A percentile compares a stretch with the other conserved stretches of the same genome.
phyloP scores from a whole-genome alignment of 305 asterid genomes.

The Fraxinus baroniana region DNA sequence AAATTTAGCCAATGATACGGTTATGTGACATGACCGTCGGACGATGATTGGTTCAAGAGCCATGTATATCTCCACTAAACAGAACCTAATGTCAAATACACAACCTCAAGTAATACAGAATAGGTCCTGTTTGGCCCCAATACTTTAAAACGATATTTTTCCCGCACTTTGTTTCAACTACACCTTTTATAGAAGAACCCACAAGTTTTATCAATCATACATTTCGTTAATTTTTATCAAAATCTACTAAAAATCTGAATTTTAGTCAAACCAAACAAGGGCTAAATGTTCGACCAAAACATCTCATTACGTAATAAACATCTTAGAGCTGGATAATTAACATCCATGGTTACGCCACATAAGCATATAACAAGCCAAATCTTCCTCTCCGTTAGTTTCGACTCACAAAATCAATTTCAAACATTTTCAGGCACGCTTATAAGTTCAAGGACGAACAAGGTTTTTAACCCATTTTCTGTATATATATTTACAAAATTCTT shows the following conservation, averaged over 20 bases:
- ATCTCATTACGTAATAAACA: too few relatives aligned
- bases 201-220: not conserved
- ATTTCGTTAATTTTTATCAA: not conserved
- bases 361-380: not conserved
- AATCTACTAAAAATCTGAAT: too few relatives aligned
- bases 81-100: not conserved
- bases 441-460: not conserved
- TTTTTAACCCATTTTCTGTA: not conserved
- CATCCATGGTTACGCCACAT: not conserved
- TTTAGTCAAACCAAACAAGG: too few relatives aligned
- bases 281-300: too few relatives aligned
- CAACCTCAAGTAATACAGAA: not conserved
- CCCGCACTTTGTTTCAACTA: not conserved
- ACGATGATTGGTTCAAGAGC: not conserved
- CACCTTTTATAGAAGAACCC: not conserved
- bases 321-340: too few relatives aligned
- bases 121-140: not conserved
- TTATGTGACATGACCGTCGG: not conserved
- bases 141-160: not conserved
- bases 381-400: not conserved
- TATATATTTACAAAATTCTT: not conserved
- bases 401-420: not conserved
- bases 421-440: not conserved
- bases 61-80: not conserved
- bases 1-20: not conserved